These are phyloP conservation scores for Isatis tinctoria DNA, from an alignment of 345 rosid genomes.

Conservation along the genomic window DNA sequence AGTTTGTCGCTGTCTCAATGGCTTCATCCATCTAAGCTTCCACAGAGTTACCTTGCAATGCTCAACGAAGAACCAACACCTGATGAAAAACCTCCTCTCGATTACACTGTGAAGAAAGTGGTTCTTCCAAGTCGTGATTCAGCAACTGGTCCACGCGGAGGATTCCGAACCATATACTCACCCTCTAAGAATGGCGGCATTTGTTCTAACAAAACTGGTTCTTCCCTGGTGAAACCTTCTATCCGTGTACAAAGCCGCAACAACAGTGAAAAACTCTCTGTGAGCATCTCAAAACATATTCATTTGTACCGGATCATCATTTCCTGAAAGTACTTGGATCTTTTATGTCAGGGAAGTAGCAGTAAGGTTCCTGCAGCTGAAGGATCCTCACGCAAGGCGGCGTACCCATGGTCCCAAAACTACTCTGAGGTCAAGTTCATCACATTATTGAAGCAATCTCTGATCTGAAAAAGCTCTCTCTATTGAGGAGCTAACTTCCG, in stretches of 20 bases:
- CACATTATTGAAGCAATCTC: neutral
- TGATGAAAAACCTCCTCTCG: neutral
- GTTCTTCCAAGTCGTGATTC: constrained; percentile 1
- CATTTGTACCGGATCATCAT: neutral
- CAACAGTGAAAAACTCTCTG: neutral
- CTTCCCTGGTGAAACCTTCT: constrained; percentile 11
- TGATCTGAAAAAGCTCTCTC: neutral
- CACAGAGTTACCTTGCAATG: constrained; percentile 25
- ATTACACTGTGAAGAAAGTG: neutral
- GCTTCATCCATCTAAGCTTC: constrained; percentile 29
- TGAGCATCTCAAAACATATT: neutral
- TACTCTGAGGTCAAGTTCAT: constrained; percentile 24
- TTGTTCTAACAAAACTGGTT: neutral
- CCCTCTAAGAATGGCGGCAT: neutral
- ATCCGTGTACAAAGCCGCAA: constrained; percentile 18
- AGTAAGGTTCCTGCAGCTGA: neutral
- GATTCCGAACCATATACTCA: neutral
- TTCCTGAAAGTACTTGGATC: neutral
- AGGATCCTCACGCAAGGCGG: neutral
- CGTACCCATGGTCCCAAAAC: neutral
- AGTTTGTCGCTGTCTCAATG: constrained; percentile 20
- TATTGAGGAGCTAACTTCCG: neutral
- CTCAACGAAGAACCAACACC: constrained; percentile 20
- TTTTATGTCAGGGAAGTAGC: constrained; percentile 27
- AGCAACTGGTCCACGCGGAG: neutral